Evolutionary conservation across 2,329 filamentous ascomycete species (phyloP).

Genomic region (Ophiostoma triangulosporum): DNA sequence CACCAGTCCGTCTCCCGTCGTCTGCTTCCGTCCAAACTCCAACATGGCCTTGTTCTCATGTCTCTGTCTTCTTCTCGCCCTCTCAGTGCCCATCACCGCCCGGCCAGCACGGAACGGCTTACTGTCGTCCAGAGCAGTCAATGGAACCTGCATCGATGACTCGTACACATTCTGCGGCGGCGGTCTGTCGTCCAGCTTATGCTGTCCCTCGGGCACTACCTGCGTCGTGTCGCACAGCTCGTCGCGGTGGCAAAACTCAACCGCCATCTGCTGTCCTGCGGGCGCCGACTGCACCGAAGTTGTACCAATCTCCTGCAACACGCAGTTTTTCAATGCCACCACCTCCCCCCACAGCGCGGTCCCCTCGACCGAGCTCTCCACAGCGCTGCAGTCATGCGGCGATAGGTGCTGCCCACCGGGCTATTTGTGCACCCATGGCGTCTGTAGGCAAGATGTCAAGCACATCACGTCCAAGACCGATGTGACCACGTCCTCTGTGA

Average conservation of each 20-base stretch:
- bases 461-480: not conserved
- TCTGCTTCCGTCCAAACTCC: not conserved
- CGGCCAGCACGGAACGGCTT: not conserved
- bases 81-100: not conserved
- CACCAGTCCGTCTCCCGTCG: not conserved
- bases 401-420: constrained; percentile 15
- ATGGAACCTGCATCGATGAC: not conserved
- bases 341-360: constrained; percentile 6
- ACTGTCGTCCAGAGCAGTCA: not conserved
- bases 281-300: constrained; percentile 10
- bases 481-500: not conserved
- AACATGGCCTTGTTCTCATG: not conserved
- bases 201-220: constrained; percentile 6
- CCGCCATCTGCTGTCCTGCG: constrained; percentile 13
- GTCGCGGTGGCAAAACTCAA: constrained; percentile 6
- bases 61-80: not conserved
- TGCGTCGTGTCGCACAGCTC: constrained; percentile 6
- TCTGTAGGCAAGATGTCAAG: not conserved
- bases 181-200: constrained; percentile 13
- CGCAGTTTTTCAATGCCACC: constrained; percentile 11
- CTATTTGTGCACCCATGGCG: not conserved
- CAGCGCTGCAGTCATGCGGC: constrained; percentile 8
- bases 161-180: constrained; percentile 11
- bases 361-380: constrained; percentile 9
- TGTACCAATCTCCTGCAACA: constrained; percentile 11